Conservation (phyloP, 2,329 filamentous ascomycete genomes). For the Aureobasidium sp. region DNA sequence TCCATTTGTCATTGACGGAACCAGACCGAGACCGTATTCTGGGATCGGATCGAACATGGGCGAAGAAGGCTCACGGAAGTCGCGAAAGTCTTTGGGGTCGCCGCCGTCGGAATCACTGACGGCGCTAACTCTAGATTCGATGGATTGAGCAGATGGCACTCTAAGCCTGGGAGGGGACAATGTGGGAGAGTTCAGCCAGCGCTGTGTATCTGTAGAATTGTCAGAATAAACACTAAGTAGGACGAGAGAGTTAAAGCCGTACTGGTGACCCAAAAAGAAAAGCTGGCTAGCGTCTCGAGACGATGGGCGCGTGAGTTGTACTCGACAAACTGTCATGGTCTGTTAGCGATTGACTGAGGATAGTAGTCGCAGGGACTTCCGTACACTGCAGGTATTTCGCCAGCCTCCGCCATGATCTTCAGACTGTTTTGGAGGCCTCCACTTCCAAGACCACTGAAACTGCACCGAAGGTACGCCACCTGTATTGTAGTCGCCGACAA, state of each 20-base stretch:
- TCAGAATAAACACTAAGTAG: neutral
- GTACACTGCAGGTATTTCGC: constrained; percentile 87
- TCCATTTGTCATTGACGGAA: constrained; percentile 31
- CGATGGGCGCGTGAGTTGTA: constrained; percentile 91
- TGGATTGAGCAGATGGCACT: constrained; percentile 78
- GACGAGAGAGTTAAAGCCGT: constrained; percentile 27
- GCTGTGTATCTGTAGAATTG: constrained; percentile 30
- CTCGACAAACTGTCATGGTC: constrained; percentile 67
- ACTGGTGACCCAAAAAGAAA: constrained; percentile 93
- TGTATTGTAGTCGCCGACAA: constrained; percentile 88
- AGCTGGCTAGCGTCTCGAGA: constrained; percentile 79
- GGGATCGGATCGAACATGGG: constrained; percentile 42
- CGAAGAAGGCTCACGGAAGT: constrained; percentile 39
- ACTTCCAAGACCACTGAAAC: constrained; percentile 96
- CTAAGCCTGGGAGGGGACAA: constrained; percentile 66
- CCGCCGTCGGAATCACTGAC: constrained; percentile 57
- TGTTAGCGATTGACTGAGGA: neutral
- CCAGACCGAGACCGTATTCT: constrained; percentile 39
- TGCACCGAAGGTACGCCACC: constrained; percentile 74
- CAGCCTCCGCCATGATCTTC: constrained; percentile 88
- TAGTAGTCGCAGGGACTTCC: constrained; percentile 23
- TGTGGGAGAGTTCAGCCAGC: constrained; percentile 50
- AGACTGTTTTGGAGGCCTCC: constrained; percentile 74
- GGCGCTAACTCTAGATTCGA: constrained; percentile 61
- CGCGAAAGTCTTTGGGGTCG: constrained; percentile 33